Evolutionary conservation across 805 yeast species (phyloP).

Genomic region (Clavispora fructus): DNA sequence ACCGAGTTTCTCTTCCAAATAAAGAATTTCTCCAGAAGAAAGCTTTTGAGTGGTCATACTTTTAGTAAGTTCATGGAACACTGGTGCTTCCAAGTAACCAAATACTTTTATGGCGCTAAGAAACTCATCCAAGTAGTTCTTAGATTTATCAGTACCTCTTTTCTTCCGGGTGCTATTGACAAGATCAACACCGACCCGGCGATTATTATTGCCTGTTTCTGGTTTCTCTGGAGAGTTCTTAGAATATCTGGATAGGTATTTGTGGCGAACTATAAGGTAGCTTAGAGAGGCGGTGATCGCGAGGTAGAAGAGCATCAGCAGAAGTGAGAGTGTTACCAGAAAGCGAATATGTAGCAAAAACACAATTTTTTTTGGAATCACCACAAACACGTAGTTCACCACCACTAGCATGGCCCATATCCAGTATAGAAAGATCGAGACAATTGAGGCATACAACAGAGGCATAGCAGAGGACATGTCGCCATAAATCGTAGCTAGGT

Average conservation of each 20-base stretch:
- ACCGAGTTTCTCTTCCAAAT: conserved; percentile 71
- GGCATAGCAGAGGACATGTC: neutral
- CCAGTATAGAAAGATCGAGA: conserved; percentile 7
- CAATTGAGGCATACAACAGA: neutral
- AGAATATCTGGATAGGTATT: conserved; percentile 60
- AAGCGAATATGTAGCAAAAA: conserved; percentile 37
- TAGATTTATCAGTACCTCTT: conserved; percentile 22
- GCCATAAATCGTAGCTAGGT: neutral
- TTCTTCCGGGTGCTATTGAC: conserved; percentile 32
- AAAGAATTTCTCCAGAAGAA: conserved; percentile 68
- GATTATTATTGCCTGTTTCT: conserved; percentile 20
- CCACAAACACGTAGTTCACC: conserved; percentile 11
- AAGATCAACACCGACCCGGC: conserved; percentile 32
- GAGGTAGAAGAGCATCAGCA: conserved; percentile 36
- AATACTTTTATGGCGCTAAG: conserved; percentile 86
- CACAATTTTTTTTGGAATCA: conserved; percentile 12
- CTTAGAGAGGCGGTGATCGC: conserved; percentile 26
- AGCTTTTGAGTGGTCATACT: conserved; percentile 86
- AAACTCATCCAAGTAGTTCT: conserved; percentile 83
- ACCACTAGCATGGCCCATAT: conserved; percentile 17
- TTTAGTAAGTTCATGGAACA: conserved; percentile 87
- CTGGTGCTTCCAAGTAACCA: conserved; percentile 86
- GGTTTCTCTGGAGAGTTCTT: conserved; percentile 28
- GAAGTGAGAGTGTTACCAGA: conserved; percentile 48
- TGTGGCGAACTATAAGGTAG: conserved; percentile 54